These are phyloP conservation scores for Zarea fungicola DNA, from an alignment of 2,329 filamentous ascomycete genomes.

Conservation along the genomic window DNA sequence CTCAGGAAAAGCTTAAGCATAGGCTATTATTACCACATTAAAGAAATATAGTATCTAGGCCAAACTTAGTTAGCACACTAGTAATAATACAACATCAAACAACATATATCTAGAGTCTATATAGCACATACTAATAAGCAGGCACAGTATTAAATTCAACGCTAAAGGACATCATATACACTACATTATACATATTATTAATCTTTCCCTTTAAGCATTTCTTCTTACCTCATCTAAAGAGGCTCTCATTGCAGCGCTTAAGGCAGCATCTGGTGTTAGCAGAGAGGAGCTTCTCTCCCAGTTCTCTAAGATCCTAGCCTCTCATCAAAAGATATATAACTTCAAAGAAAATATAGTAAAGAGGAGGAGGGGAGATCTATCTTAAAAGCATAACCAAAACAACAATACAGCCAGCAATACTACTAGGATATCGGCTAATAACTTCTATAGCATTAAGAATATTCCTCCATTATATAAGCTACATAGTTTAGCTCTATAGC, in stretches of 20 bases:
- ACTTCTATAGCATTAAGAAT: background rate
- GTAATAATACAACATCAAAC: background rate
- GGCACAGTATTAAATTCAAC: background rate
- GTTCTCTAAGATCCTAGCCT: background rate
- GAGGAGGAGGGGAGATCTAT: no score
- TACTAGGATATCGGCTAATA: background rate
- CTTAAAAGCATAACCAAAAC: background rate
- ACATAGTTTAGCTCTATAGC: background rate
- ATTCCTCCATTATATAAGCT: background rate
- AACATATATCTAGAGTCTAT: background rate
- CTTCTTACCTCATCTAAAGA: background rate
- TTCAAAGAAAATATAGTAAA: background rate
- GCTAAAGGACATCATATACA: background rate
- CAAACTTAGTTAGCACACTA: background rate
- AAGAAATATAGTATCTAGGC: background rate
- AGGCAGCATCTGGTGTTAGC: background rate
- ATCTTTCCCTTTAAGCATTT: slow-evolving; percentile 5
- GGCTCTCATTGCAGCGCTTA: slow-evolving; percentile 2
- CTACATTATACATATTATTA: background rate
- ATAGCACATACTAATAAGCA: background rate
- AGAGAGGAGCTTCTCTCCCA: background rate
- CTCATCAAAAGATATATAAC: no score
- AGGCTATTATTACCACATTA: background rate
- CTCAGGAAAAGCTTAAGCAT: background rate
- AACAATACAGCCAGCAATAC: background rate